Conservation (phyloP, 805 yeast species). For the Priceomyces melissophilus region DNA sequence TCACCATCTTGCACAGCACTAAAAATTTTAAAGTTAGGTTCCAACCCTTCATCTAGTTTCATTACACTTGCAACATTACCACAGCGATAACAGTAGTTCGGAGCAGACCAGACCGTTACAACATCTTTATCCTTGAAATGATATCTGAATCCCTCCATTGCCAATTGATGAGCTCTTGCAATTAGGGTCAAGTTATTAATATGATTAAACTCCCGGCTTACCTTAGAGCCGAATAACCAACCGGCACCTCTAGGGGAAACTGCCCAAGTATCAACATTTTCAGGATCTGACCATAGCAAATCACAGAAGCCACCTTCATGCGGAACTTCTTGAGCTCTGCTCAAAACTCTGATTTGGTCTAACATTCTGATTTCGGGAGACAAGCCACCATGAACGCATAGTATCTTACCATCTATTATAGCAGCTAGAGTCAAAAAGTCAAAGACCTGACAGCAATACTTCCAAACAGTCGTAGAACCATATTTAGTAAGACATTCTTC, state of each 20-base stretch:
- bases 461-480: constrained; percentile 95
- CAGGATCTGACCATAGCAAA: constrained; percentile 97
- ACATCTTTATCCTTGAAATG: constrained; percentile 96
- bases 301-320: constrained; percentile 99
- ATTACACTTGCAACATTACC: constrained; percentile 98
- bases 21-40: constrained; percentile 89
- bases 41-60: constrained; percentile 85
- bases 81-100: constrained; percentile 94
- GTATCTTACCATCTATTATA: constrained; percentile 87
- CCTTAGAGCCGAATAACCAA: constrained; percentile 93
- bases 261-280: constrained; percentile 97
- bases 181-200: constrained; percentile 84
- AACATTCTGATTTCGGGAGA: constrained; percentile 97
- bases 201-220: constrained; percentile 93
- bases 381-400: constrained; percentile 96
- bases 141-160: constrained; percentile 96
- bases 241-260: constrained; percentile 98
- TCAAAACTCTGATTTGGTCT: constrained; percentile 90
- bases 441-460: constrained; percentile 93
- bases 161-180: constrained; percentile 96
- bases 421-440: constrained; percentile 94
- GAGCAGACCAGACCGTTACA: constrained; percentile 98
- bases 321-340: constrained; percentile 97
- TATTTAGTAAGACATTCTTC: constrained; percentile 92
- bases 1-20: constrained; percentile 91